These are phyloP conservation scores for Biscogniauxia sp. DNA, from an alignment of 2,329 filamentous ascomycete genomes.

Conservation along the genomic window DNA sequence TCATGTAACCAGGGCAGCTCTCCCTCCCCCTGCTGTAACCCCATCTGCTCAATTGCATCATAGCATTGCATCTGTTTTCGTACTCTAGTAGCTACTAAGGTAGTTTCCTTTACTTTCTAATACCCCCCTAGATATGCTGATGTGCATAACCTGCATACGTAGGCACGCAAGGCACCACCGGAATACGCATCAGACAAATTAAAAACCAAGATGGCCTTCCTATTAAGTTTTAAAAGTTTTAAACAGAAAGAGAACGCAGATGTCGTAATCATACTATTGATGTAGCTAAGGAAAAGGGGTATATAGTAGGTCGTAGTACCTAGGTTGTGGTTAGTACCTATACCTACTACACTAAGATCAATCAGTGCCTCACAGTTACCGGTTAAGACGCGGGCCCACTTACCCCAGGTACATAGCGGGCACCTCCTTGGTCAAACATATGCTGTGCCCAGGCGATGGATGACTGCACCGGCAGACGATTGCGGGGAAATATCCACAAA, in stretches of 20 bases:
- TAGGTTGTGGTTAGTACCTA: neutral
- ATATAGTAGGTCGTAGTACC: neutral
- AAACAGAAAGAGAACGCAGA: neutral
- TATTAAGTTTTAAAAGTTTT: conserved; percentile 9
- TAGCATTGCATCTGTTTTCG: conserved; percentile 13
- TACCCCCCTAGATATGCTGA: neutral
- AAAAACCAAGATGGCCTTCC: conserved; percentile 1
- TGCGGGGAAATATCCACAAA: conserved; percentile 1
- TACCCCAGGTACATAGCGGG: neutral
- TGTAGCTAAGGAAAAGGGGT: too few species aligned
- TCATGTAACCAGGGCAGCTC: neutral
- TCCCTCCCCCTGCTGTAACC: neutral
- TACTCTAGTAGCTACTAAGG: too few species aligned
- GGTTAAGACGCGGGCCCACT: neutral
- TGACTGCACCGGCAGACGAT: neutral
- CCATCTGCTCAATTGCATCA: conserved; percentile 16
- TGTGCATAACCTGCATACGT: neutral
- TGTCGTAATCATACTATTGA: neutral
- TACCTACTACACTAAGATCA: neutral
- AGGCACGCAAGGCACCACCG: neutral
- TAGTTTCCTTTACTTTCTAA: conserved; percentile 4
- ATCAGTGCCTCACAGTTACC: neutral
- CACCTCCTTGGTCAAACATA: neutral
- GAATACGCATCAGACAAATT: neutral
- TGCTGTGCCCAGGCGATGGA: neutral